Base-by-base conservation (phyloP, 495 filamentous ascomycete genomes). In the Neurospora sp. region DNA sequence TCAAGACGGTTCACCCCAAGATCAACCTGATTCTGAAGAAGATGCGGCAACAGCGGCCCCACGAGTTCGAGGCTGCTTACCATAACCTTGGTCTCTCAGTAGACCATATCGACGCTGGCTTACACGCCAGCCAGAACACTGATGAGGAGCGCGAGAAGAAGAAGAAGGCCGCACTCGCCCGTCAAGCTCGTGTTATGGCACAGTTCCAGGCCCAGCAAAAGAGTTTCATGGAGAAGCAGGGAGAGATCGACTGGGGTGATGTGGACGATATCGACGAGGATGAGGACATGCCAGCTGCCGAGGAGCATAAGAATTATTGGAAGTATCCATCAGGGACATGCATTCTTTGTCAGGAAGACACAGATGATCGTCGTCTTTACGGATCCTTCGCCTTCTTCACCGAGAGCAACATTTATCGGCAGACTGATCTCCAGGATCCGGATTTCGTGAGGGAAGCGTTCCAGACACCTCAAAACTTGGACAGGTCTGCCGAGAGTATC, bases 161-260 rank as follows among this genome's bases (percentile, higher is more conserved):
- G 85, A 98, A 97, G 85, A 89, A 91, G 76, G 90, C 94, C 39
- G 96, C 96, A 0, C 80, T 93, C 41, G 94, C 95, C 73, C 87
- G 96, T 68, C 94, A 98, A 82, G 94, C 94, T 10, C 90, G 87
- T 74, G 92, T 98, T 22, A 97, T 98, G 94, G 95, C 94, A 3
- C 93, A 97, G 79, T 97, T 98, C 84, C 96, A 97, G 79, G 90
- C 97, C 77, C 94, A 99, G 77, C 96, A 98, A 78, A 94, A 96
- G 80, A 93, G 88, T 75, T 98, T 98, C 83, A 80, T 98, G 82
- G 90, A 92, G 72, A 94, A 88, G 75, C 93, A 97, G 78, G 91
- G 91, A 39, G 88, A 89, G 41, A 86, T 97, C 75, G 91, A 97
- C 78, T 97, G 94, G 90, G 94, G 91, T 18, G 91, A 92, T 42